phyloP scores from a whole-genome alignment of 2,329 filamentous ascomycete species.

The Colletotrichum trifolii region DNA sequence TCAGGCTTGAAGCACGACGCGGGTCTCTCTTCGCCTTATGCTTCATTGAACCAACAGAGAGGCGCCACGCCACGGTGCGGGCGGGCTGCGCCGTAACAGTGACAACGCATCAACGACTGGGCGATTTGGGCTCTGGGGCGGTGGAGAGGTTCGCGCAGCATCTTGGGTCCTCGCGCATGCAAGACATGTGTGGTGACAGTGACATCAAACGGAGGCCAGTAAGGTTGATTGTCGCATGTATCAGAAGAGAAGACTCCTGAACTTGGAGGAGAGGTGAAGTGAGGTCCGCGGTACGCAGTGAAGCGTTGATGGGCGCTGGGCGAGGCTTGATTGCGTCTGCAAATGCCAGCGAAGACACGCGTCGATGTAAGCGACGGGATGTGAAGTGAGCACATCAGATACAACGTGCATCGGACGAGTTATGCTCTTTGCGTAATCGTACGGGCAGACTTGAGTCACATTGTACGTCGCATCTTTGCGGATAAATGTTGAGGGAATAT shows the following conservation, averaged over 20 bases:
- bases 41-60: conserved; percentile 24
- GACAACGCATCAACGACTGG: conserved; percentile 28
- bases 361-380: too few relatives aligned
- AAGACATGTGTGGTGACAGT: conserved; percentile 18
- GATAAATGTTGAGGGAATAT: neutral
- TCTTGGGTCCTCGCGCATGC: neutral
- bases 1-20: conserved; percentile 4
- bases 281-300: too few relatives aligned
- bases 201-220: neutral
- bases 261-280: too few relatives aligned
- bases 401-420: too few relatives aligned
- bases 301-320: too few relatives aligned
- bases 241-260: neutral
- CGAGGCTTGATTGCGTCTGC: too few relatives aligned
- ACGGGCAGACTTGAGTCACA: too few relatives aligned
- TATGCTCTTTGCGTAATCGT: too few relatives aligned
- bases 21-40: neutral
- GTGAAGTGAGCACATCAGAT: too few relatives aligned
- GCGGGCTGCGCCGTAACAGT: conserved; percentile 20
- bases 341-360: too few relatives aligned
- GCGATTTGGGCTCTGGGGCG: neutral
- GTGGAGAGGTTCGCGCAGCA: conserved; percentile 16
- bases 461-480: too few relatives aligned
- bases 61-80: conserved; percentile 27
- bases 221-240: neutral